Evolutionary conservation across 768 basidiomycete species (phyloP), one percentile per base, ranked within the genome.

Genomic region (Cyclocybe cylindracea): DNA sequence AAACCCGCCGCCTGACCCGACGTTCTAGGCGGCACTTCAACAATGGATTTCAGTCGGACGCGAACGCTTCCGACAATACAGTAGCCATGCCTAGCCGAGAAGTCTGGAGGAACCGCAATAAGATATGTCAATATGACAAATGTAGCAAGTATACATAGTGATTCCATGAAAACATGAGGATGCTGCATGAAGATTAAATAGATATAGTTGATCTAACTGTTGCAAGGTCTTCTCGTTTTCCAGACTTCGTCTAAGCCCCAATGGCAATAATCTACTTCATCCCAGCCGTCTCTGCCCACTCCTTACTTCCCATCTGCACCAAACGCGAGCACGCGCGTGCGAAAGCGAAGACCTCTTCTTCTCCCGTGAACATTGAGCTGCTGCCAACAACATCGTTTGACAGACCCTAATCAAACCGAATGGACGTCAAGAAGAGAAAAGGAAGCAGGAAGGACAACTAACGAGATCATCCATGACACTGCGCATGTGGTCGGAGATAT

Each of bases 281-380:
- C 11, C 79, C 78, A 34, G 78, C 75, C 24, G 73, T 79, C 61
- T 80, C 78, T 3, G 78, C 77, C 93, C 93, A 96, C 59, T 94
- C 89, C 59, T 78, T 87, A 64, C 91, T 94, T 11, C 94, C 92
- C 91, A 93, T 93, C 67, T 93, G 83, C 40, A 91, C 88, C 13
- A 93, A 73, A 39, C 92, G 78, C 18, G 89, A 92, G 63, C 91
- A 93, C 14, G 95, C 95, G 34, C 97, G 82, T 9, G 94, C 94
- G 67, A 98, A 99, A 0, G 97, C 97, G 65, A 99, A 99, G 0
- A 98, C 66, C 69, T 98, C 97, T 68, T 98, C 97, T 62, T 98
- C 95, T 3, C 96, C 95, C 0, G 87, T 88, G 65, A 98, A 98
- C 75, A 99, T 89, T 39, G 93, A 88, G 55, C 89, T 92, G 1